These are phyloP conservation scores for Alternaria conjuncta DNA, from an alignment of 2,329 filamentous ascomycete genomes.

Conservation along the genomic window DNA sequence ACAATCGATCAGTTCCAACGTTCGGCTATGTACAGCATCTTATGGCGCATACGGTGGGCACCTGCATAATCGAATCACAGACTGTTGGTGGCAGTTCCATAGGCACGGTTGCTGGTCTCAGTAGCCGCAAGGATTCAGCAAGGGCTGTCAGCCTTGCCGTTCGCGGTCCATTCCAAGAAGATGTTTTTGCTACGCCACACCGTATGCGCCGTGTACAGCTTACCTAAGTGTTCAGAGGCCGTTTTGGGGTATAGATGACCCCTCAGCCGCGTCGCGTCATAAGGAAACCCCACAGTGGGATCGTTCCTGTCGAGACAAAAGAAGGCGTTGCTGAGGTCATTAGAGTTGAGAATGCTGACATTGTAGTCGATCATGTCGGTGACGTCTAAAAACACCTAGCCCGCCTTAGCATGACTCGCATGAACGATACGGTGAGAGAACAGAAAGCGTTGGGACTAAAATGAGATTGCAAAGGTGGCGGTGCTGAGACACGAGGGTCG, in stretches of 20 bases:
- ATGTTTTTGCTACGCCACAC: slow-evolving; percentile 13
- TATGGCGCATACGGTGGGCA: slow-evolving; percentile 1
- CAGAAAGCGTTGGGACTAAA: background rate
- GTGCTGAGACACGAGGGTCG: slow-evolving; percentile 6
- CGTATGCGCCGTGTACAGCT: slow-evolving; percentile 15
- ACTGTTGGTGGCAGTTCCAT: slow-evolving; percentile 2
- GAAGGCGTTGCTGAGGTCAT: slow-evolving; percentile 72
- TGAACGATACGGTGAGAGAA: background rate
- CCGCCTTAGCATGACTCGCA: slow-evolving; percentile 8
- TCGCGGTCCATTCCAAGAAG: background rate
- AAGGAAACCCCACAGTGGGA: slow-evolving; percentile 80
- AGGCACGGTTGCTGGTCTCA: background rate
- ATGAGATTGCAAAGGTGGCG: background rate
- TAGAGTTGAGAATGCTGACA: slow-evolving; percentile 69
- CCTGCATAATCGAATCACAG: background rate
- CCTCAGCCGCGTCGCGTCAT: slow-evolving; percentile 71
- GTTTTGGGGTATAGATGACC: slow-evolving; percentile 66
- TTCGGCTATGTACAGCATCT: background rate
- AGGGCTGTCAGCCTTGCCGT: slow-evolving; percentile 9
- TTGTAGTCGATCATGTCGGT: slow-evolving; percentile 90
- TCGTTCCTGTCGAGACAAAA: slow-evolving; percentile 77
- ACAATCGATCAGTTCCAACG: slow-evolving; percentile 19
- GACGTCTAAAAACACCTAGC: slow-evolving; percentile 74
- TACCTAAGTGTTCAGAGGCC: slow-evolving; percentile 24
- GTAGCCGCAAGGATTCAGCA: background rate